Conservation (phyloP, 768 basidiomycete genomes). For the Suillus occidentalis region DNA sequence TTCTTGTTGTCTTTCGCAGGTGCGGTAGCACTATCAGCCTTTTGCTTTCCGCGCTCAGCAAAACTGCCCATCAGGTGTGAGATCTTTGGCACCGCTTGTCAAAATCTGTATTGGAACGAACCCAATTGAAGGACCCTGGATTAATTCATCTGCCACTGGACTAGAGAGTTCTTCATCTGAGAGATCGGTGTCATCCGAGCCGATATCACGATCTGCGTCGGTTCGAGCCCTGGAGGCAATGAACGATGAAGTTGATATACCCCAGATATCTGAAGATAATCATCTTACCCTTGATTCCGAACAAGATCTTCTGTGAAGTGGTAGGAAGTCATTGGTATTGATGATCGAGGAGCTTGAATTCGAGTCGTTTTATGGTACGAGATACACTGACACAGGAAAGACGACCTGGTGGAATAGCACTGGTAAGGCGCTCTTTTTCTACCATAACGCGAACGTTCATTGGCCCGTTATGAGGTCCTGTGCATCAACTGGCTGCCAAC, state of each 20-base stretch:
- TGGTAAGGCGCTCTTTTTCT: not conserved
- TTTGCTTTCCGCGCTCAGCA: not conserved
- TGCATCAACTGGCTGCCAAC: not conserved
- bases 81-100: not conserved
- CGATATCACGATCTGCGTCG: no score
- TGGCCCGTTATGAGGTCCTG: not conserved
- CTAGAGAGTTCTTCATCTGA: not conserved
- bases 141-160: not conserved
- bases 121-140: not conserved
- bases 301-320: not conserved
- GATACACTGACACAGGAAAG: not conserved
- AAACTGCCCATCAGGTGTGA: not conserved
- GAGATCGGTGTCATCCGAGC: not conserved
- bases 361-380: not conserved
- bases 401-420: not conserved
- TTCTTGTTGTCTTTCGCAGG: not conserved
- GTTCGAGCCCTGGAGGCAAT: not conserved
- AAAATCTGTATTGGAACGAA: not conserved
- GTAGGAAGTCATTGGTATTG: not conserved
- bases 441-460: not conserved
- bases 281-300: not conserved
- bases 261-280: no score
- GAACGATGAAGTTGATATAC: not conserved
- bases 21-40: not conserved
- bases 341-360: not conserved